Conservation (phyloP, 208 protist genomes). For the Sergeia podlipaevii region DNA sequence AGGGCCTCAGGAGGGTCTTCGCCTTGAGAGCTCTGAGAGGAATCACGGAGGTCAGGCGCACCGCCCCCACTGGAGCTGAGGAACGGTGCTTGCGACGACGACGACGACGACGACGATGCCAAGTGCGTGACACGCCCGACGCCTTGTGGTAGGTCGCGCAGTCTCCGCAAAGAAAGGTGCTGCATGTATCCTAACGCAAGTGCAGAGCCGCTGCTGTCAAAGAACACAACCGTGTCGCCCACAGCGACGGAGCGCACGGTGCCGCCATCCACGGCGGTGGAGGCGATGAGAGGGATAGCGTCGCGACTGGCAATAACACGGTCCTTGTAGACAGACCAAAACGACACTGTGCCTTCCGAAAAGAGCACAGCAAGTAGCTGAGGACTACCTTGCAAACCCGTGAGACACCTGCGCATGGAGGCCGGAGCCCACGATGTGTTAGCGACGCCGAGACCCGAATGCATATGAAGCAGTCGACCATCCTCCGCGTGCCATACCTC, state of each 20-base stretch:
- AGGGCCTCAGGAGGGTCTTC: too few relatives aligned
- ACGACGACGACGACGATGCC: constrained; percentile 9
- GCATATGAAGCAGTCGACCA: constrained; percentile 59
- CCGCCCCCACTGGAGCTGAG: too few relatives aligned
- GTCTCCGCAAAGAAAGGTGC: constrained; percentile 16
- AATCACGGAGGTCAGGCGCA: too few relatives aligned
- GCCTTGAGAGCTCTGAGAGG: too few relatives aligned
- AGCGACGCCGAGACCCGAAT: constrained; percentile 64
- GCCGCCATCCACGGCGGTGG: constrained; percentile 19
- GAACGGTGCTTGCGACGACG: not conserved
- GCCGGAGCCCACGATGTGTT: constrained; percentile 75
- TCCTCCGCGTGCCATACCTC: constrained; percentile 77
- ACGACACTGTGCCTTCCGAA: constrained; percentile 58
- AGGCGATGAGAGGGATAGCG: constrained; percentile 36
- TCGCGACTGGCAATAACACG: constrained; percentile 67
- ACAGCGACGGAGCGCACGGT: constrained; percentile 32
- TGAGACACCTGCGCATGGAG: constrained; percentile 43
- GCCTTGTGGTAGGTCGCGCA: constrained; percentile 29
- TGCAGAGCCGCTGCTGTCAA: constrained; percentile 42
- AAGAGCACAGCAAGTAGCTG: constrained; percentile 75
- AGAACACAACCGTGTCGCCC: constrained; percentile 29
- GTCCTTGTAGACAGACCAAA: constrained; percentile 81
- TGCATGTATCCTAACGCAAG: too few relatives aligned
- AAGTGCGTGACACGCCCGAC: constrained; percentile 21
- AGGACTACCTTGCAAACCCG: constrained; percentile 51